Conservation (phyloP, 163 green algal species). For the Scenedesmus sp. region DNA sequence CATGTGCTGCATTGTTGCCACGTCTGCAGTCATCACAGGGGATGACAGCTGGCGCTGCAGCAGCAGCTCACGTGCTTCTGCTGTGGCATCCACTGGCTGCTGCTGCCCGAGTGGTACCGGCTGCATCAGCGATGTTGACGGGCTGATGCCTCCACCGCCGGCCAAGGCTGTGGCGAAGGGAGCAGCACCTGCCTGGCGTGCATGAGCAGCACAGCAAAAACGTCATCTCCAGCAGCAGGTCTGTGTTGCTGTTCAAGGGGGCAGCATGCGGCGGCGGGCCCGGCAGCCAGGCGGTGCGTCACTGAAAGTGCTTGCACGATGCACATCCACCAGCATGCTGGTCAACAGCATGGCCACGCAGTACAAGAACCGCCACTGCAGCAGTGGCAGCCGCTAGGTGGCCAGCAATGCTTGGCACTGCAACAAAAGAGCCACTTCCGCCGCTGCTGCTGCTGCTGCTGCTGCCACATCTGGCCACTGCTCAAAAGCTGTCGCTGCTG, state of each 20-base stretch:
- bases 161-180: background rate
- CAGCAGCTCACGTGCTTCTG: background rate
- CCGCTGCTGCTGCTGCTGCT: constrained; percentile 26
- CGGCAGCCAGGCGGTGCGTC: background rate
- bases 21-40: background rate
- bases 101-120: background rate
- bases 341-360: background rate
- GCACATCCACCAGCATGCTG: background rate
- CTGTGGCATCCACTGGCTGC: constrained; percentile 4
- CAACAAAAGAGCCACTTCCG: background rate
- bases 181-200: background rate
- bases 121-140: background rate
- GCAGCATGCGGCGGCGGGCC: background rate
- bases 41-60: constrained; percentile 38
- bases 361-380: no score
- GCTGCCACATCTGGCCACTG: no score
- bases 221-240: background rate
- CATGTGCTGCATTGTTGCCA: constrained; percentile 8
- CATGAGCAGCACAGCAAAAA: background rate
- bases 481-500: background rate
- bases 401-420: background rate
- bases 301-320: background rate
- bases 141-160: background rate
- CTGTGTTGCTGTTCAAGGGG: no score
- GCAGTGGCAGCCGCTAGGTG: no score